These are phyloP conservation scores for Musa schizocarpa DNA, from an alignment of 176 grass and related monocot genomes.

Conservation along the genomic window DNA sequence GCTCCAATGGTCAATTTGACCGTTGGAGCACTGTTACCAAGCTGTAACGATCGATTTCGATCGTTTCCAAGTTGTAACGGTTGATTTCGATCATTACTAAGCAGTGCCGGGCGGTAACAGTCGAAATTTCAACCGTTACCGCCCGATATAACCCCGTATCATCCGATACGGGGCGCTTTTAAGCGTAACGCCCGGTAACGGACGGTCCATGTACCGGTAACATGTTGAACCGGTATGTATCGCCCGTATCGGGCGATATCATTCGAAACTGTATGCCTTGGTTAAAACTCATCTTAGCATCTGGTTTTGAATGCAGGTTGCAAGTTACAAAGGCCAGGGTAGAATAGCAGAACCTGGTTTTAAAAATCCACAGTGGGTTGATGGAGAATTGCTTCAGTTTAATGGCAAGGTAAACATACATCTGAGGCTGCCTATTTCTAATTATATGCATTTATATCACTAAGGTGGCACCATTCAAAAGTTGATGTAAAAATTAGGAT, in stretches of 20 bases:
- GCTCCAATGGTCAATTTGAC: too few relatives aligned
- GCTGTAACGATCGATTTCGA: too few relatives aligned
- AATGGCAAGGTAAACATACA: slow-evolving; percentile 81
- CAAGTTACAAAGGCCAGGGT: slow-evolving; percentile 80
- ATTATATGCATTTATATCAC: background rate
- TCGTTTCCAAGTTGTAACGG: too few relatives aligned
- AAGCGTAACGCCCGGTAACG: accelerated
- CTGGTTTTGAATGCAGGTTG: slow-evolving; percentile 30
- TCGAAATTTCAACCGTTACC: too few relatives aligned
- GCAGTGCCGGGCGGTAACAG: too few relatives aligned
- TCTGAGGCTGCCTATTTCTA: background rate
- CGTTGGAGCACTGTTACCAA: too few relatives aligned
- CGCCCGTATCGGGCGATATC: too few relatives aligned
- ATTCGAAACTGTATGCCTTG: background rate
- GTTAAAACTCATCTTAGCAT: background rate
- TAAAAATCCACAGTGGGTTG: slow-evolving; percentile 90
- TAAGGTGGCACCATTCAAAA: background rate
- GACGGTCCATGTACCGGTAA: too few relatives aligned
- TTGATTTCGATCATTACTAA: too few relatives aligned
- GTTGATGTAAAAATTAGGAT: background rate
- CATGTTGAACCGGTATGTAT: too few relatives aligned
- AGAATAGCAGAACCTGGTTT: slow-evolving; percentile 91
- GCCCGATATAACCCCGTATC: too few relatives aligned
- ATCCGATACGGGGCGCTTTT: too few relatives aligned
- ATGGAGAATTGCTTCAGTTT: slow-evolving; percentile 80